These are phyloP conservation scores for Tetrastigma voinierianum DNA, from an alignment of 164 flowering plant species.

Conservation along the genomic window DNA sequence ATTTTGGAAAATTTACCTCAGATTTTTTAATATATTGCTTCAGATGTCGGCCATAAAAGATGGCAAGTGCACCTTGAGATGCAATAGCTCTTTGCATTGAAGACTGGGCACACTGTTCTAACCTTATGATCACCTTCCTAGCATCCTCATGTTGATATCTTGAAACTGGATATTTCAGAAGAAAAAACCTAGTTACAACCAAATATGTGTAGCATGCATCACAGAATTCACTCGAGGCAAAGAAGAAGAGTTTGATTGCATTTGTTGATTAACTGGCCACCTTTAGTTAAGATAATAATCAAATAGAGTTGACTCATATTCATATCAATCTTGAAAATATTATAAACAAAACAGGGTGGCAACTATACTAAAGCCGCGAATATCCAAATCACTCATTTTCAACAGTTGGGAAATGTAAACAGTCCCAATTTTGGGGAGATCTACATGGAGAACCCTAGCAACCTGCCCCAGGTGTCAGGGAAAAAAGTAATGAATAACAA, in stretches of 20 bases:
- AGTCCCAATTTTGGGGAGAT: neutral
- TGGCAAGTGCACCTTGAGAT: constrained; percentile 69
- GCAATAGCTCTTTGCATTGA: constrained; percentile 56
- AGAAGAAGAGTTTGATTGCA: too few relatives aligned
- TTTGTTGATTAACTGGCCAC: too few relatives aligned
- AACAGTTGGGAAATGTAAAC: neutral
- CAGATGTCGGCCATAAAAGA: constrained; percentile 64
- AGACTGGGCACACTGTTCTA: constrained; percentile 71
- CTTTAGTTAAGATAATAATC: too few relatives aligned
- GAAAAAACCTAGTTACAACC: neutral
- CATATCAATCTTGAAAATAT: neutral
- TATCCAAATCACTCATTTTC: neutral
- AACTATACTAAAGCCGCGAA: neutral
- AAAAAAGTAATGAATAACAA: too few relatives aligned
- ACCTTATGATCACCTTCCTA: constrained; percentile 59
- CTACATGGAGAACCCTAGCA: too few relatives aligned
- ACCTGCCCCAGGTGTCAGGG: too few relatives aligned
- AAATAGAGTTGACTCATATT: neutral
- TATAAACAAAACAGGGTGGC: neutral
- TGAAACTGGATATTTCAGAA: constrained; percentile 35
- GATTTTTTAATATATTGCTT: constrained; percentile 69
- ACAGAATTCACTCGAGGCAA: too few relatives aligned
- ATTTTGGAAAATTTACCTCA: constrained; percentile 41
- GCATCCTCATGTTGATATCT: constrained; percentile 51
- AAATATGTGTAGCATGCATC: too few relatives aligned